Conservation (phyloP, 1,284 basidiomycete species). For the Crocinoboletus sp. region DNA sequence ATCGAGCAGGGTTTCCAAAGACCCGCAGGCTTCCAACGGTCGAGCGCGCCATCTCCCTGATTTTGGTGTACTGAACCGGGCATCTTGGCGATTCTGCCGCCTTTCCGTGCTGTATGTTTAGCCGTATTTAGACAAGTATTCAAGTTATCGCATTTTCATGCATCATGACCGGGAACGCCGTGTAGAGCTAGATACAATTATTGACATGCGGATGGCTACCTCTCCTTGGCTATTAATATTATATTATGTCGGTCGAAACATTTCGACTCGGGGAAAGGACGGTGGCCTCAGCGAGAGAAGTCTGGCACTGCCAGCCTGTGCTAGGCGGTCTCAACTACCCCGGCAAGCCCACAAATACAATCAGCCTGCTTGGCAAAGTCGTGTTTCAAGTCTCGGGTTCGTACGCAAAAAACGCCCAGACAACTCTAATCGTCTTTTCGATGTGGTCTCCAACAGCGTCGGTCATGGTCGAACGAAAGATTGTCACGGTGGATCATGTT, state of each 20-base stretch:
- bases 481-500: too few species aligned
- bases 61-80: not conserved
- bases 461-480: too few species aligned
- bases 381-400: too few species aligned
- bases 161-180: not conserved
- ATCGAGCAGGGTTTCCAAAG: constrained; percentile 33
- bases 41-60: constrained; percentile 16
- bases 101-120: constrained; percentile 10
- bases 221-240: not conserved
- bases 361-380: too few species aligned
- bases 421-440: too few species aligned
- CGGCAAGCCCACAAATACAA: too few species aligned
- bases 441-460: too few species aligned
- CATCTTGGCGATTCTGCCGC: not conserved
- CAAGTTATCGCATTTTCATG: constrained; percentile 2
- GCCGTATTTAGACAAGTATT: constrained; percentile 5
- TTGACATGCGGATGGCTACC: not conserved
- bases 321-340: too few species aligned
- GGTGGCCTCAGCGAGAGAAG: too few species aligned
- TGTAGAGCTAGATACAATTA: constrained; percentile 1
- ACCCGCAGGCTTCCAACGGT: constrained; percentile 28
- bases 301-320: too few species aligned
- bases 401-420: too few species aligned
- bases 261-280: too few species aligned
- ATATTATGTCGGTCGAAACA: not conserved